Conservation (phyloP, 306 rosid species). For the Prunus mongolica region DNA sequence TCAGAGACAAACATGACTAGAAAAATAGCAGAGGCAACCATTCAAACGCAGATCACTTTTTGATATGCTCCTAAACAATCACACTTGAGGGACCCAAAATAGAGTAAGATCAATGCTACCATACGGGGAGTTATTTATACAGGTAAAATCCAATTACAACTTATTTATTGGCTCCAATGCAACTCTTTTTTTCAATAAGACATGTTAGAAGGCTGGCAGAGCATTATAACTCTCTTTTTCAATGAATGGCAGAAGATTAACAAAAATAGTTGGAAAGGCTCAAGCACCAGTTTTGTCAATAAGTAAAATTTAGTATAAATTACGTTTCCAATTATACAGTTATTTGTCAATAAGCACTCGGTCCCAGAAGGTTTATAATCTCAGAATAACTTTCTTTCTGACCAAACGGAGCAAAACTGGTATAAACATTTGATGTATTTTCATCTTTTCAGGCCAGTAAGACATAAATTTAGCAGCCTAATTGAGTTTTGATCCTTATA, state of each 20-base stretch:
- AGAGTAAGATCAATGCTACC: not conserved
- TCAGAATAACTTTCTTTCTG: not conserved
- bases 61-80: not conserved
- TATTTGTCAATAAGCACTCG: not conserved
- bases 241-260: not conserved
- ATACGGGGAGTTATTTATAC: not conserved
- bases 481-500: not conserved
- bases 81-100: not conserved
- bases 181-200: not conserved
- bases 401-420: not conserved
- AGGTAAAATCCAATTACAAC: not conserved
- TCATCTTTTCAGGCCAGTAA: conserved; percentile 8
- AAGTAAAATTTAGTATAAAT: not conserved
- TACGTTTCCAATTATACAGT: not conserved
- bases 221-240: not conserved
- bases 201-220: not conserved
- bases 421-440: not conserved
- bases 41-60: not conserved
- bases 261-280: not conserved
- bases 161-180: not conserved
- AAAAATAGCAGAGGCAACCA: not conserved
- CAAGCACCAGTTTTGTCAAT: not conserved
- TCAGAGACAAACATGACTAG: not conserved
- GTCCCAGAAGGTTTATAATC: not conserved
- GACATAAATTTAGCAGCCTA: not conserved